phyloP scores from a whole-genome alignment of 768 basidiomycete species.

The Candolleomyces efflorescens region DNA sequence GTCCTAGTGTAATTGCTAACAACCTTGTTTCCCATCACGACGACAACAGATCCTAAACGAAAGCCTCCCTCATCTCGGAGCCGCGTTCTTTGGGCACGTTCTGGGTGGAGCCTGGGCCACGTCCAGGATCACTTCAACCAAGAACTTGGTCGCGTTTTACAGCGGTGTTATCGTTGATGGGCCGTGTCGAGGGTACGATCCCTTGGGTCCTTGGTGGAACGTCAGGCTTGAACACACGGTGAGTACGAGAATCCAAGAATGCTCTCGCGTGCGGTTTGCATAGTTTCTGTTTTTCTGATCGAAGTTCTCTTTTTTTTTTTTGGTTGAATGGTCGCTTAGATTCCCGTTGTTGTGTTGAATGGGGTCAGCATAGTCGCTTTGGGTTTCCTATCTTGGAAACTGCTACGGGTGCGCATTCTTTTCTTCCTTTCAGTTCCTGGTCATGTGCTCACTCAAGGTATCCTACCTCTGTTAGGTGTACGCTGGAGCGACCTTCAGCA shows the following conservation, averaged over 20 bases:
- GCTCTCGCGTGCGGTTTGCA: neutral
- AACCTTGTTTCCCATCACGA: too few species aligned
- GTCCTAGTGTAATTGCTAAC: too few species aligned
- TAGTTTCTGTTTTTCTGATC: neutral
- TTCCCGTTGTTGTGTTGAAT: slow-evolving; percentile 38
- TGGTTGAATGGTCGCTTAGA: slow-evolving; percentile 22
- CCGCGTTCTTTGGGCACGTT: slow-evolving; percentile 41
- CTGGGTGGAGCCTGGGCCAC: slow-evolving; percentile 45
- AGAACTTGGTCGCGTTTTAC: slow-evolving; percentile 27
- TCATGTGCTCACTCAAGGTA: neutral
- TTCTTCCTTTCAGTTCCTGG: neutral
- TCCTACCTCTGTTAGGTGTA: slow-evolving; percentile 31
- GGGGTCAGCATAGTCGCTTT: slow-evolving; percentile 31
- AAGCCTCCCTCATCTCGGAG: slow-evolving; percentile 48
- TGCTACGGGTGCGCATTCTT: slow-evolving; percentile 29
- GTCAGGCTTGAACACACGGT: slow-evolving; percentile 31
- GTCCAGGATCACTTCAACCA: slow-evolving; percentile 34
- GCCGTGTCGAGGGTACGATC: slow-evolving; percentile 36
- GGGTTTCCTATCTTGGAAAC: slow-evolving; percentile 33
- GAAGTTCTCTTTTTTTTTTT: too few species aligned
- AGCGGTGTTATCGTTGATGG: slow-evolving; percentile 28
- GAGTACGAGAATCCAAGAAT: slow-evolving; percentile 15
- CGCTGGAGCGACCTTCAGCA: slow-evolving; percentile 39
- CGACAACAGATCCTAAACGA: slow-evolving; percentile 20
- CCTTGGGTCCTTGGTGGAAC: slow-evolving; percentile 42